These are phyloP conservation scores for Sedum album DNA, from an alignment of 164 flowering plant species.

Conservation along the genomic window DNA sequence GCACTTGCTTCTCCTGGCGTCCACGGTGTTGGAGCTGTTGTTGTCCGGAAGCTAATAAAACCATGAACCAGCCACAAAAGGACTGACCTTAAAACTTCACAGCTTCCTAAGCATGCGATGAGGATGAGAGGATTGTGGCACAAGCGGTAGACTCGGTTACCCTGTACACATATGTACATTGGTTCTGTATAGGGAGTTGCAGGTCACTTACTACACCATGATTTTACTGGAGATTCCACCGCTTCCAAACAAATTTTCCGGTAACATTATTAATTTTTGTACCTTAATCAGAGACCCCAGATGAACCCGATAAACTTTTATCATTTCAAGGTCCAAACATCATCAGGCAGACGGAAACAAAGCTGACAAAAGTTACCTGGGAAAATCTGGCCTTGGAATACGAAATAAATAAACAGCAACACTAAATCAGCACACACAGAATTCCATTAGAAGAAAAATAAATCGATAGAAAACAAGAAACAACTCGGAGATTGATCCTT, in stretches of 20 bases:
- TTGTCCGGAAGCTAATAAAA: not conserved
- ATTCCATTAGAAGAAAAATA: not conserved
- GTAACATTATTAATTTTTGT: not conserved
- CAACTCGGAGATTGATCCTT: not conserved
- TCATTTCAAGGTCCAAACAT: not conserved
- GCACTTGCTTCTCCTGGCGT: not conserved
- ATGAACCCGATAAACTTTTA: not conserved
- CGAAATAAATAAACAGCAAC: not conserved
- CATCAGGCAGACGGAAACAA: not conserved
- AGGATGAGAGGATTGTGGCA: not conserved
- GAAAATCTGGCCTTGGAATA: not conserved
- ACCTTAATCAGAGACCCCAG: not conserved
- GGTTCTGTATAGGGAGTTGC: not conserved
- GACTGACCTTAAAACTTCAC: no score
- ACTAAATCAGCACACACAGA: not conserved
- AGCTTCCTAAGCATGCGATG: no score
- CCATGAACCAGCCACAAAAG: no score
- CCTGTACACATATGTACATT: not conserved
- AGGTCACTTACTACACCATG: not conserved
- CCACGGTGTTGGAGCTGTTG: not conserved
- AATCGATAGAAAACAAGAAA: not conserved
- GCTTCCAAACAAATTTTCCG: not conserved
- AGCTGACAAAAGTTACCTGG: not conserved
- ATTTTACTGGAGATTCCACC: not conserved
- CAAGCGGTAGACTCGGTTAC: not conserved